These are phyloP conservation scores for Balansia obtecta DNA, from an alignment of 2,329 filamentous ascomycete species.

Conservation along the genomic window DNA sequence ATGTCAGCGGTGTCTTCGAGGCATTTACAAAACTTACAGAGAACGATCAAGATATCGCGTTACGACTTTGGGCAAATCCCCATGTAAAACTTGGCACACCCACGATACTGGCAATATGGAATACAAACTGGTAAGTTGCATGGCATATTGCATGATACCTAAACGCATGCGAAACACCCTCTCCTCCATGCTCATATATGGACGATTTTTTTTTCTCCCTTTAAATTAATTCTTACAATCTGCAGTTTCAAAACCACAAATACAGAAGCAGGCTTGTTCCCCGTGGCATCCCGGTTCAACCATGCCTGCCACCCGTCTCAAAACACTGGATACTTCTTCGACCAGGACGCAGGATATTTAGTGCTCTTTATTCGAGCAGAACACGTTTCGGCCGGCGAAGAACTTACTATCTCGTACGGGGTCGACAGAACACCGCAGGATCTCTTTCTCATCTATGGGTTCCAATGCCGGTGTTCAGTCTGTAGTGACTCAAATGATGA, in stretches of 20 bases:
- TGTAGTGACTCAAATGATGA: conserved; percentile 22
- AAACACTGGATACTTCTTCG: conserved; percentile 33
- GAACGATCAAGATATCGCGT: conserved; percentile 19
- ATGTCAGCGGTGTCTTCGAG: conserved; percentile 15
- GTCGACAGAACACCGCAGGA: conserved; percentile 17
- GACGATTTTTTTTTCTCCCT: too few relatives aligned
- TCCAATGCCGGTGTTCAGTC: conserved; percentile 36
- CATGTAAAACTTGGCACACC: conserved; percentile 16
- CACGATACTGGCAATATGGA: conserved; percentile 25
- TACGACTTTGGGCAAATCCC: conserved; percentile 25
- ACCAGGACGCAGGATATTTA: conserved; percentile 22
- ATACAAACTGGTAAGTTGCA: conserved; percentile 32
- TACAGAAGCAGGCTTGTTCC: conserved; percentile 29
- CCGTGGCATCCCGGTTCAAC: conserved; percentile 43
- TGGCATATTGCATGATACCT: neutral
- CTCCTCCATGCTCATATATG: too few relatives aligned
- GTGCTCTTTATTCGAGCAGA: conserved; percentile 25
- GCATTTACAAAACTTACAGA: conserved; percentile 23
- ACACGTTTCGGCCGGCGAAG: conserved; percentile 27
- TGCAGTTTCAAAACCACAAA: conserved; percentile 15
- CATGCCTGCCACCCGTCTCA: conserved; percentile 36
- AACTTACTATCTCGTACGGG: conserved; percentile 41
- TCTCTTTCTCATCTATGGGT: conserved; percentile 36
- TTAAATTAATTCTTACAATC: neutral
- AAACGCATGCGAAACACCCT: too few relatives aligned